Conservation (phyloP, 2,329 filamentous ascomycete species). For the Alternaria sp. region DNA sequence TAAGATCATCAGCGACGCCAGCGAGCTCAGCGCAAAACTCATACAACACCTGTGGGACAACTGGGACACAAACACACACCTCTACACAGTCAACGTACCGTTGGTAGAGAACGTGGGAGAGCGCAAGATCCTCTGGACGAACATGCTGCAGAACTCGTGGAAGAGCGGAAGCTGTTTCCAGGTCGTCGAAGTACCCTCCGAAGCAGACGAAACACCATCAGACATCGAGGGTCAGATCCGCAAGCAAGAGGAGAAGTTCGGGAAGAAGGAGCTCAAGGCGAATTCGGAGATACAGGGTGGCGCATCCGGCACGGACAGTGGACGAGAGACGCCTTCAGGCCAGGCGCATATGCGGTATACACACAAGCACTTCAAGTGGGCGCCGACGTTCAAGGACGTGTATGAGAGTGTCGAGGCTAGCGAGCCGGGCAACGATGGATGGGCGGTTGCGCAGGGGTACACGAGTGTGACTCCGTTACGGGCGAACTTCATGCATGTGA, state of each 20-base stretch:
- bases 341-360: constrained; percentile 60
- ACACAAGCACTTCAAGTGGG: constrained; percentile 95
- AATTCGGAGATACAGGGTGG: constrained; percentile 24
- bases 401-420: constrained; percentile 84
- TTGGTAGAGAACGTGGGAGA: constrained; percentile 76
- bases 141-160: constrained; percentile 93
- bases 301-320: constrained; percentile 34
- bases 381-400: constrained; percentile 84
- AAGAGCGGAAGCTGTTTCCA: constrained; percentile 82
- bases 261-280: constrained; percentile 48
- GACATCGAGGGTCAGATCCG: constrained; percentile 78
- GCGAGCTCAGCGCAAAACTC: constrained; percentile 73
- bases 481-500: constrained; percentile 84
- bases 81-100: constrained; percentile 94
- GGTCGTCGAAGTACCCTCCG: constrained; percentile 71
- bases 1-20: constrained; percentile 78
- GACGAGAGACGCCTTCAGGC: constrained; percentile 35
- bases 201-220: constrained; percentile 64
- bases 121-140: constrained; percentile 79
- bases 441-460: constrained; percentile 85
- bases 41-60: constrained; percentile 79
- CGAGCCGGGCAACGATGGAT: constrained; percentile 85
- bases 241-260: constrained; percentile 62
- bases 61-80: constrained; percentile 73
- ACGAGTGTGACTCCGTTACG: constrained; percentile 91